phyloP scores from a whole-genome alignment of 164 flowering plant species.

The Kingdonia uniflora region DNA sequence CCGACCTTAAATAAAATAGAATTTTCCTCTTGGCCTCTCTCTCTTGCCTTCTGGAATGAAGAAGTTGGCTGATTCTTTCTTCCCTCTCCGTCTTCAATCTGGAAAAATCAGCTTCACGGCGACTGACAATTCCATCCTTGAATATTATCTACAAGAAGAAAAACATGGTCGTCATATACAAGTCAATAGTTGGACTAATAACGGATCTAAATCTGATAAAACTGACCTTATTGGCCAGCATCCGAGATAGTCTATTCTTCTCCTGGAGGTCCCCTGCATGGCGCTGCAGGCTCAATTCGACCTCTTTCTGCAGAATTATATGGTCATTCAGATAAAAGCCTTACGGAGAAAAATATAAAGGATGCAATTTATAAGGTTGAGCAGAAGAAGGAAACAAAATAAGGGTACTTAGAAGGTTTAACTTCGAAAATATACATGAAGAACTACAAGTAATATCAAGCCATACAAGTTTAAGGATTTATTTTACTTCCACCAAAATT shows the following conservation, averaged over 20 bases:
- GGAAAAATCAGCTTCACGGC: conserved; percentile 50
- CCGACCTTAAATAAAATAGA: conserved; percentile 40
- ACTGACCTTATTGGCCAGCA: conserved; percentile 71
- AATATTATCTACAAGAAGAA: conserved; percentile 36
- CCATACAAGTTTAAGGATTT: no score
- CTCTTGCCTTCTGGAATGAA: conserved; percentile 35
- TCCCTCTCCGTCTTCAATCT: conserved; percentile 52
- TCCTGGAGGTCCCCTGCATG: conserved; percentile 81
- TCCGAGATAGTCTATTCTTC: conserved; percentile 61
- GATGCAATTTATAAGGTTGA: no score
- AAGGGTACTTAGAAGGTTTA: no score
- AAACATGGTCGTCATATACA: neutral
- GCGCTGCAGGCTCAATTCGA: conserved; percentile 66
- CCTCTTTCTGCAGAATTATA: conserved; percentile 52
- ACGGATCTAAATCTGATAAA: neutral
- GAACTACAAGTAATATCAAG: no score
- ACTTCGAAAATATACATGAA: no score
- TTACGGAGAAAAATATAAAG: no score
- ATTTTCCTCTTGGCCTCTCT: conserved; percentile 59
- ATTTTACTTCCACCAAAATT: no score
- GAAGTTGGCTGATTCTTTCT: conserved; percentile 39
- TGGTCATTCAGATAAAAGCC: neutral
- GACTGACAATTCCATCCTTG: conserved; percentile 44
- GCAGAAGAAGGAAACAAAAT: no score
- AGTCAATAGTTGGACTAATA: neutral